Percentiles rank a stretch among this genome's conserved stretches.
Evolutionary conservation across 768 basidiomycete species (phyloP).

Genomic region (Russula sp.): DNA sequence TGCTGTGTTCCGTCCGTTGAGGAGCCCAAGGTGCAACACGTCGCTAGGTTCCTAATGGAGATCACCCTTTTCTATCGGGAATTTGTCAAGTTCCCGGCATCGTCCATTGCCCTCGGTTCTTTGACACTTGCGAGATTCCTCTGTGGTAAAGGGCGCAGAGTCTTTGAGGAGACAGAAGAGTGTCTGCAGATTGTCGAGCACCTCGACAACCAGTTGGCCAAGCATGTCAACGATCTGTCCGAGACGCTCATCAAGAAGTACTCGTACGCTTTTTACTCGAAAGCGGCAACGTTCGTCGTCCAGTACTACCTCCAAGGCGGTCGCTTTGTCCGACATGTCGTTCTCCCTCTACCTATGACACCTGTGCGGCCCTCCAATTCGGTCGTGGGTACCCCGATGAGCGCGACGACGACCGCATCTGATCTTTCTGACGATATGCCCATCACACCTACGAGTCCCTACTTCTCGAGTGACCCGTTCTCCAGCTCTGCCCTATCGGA

Average conservation of each 20-base stretch:
- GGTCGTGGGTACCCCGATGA: constrained; percentile 65
- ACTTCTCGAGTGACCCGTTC: constrained; percentile 44
- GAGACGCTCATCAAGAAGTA: constrained; percentile 98
- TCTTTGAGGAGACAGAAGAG: constrained; percentile 81
- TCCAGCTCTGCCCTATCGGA: constrained; percentile 59
- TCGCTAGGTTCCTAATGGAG: constrained; percentile 98
- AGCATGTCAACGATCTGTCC: constrained; percentile 87
- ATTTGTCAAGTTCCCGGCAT: constrained; percentile 81
- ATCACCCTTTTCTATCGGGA: constrained; percentile 97
- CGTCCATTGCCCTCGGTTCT: constrained; percentile 83
- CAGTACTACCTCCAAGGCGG: constrained; percentile 92
- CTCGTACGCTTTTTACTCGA: constrained; percentile 93
- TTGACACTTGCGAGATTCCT: constrained; percentile 85
- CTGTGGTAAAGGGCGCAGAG: constrained; percentile 69
- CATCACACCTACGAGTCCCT: constrained; percentile 70
- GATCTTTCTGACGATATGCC: constrained; percentile 83
- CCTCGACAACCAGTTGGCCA: constrained; percentile 80
- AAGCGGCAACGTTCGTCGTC: constrained; percentile 88
- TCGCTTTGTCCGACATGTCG: constrained; percentile 51
- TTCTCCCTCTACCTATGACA: constrained; percentile 56
- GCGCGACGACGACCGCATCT: constrained; percentile 64
- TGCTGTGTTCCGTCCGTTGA: constrained; percentile 72
- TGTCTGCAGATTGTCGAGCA: constrained; percentile 78
- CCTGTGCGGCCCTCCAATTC: constrained; percentile 47
- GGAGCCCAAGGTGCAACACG: constrained; percentile 87